Evolutionary conservation across 2,329 filamentous ascomycete genomes (phyloP).

Genomic region (Cladobotryum mycophilum): DNA sequence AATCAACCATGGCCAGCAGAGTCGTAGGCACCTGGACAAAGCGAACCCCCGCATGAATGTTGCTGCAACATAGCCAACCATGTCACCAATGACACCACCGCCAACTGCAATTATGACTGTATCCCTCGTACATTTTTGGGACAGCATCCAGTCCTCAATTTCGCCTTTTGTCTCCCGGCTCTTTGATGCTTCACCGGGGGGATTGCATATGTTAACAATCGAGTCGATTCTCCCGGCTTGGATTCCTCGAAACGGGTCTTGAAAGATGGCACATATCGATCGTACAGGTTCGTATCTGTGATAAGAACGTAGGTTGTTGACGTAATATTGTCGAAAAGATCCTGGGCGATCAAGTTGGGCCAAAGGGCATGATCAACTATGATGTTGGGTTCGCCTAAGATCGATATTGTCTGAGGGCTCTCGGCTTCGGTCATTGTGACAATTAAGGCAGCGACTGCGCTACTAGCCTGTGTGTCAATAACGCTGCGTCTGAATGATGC

Average conservation of each 20-base stretch:
- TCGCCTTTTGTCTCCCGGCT: slow-evolving; percentile 88
- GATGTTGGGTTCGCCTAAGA: slow-evolving; percentile 85
- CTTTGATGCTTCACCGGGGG: slow-evolving; percentile 93
- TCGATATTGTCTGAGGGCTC: slow-evolving; percentile 59
- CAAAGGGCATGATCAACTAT: slow-evolving; percentile 88
- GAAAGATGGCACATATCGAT: slow-evolving; percentile 76
- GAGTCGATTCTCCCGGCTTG: slow-evolving; percentile 35
- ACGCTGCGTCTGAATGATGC: too few relatives aligned
- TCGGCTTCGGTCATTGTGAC: slow-evolving; percentile 21
- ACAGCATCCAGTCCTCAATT: slow-evolving; percentile 96
- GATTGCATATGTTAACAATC: slow-evolving; percentile 79
- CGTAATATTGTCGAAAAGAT: slow-evolving; percentile 68
- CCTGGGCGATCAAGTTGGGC: slow-evolving; percentile 71
- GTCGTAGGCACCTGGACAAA: slow-evolving; percentile 97
- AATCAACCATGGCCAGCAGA: slow-evolving; percentile 94
- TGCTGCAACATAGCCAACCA: slow-evolving; percentile 95
- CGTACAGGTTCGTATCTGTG: slow-evolving; percentile 86
- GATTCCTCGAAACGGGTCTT: slow-evolving; percentile 34
- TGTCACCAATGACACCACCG: slow-evolving; percentile 93
- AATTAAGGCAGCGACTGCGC: background rate
- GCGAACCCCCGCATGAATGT: slow-evolving; percentile 98
- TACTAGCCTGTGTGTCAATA: too few relatives aligned
- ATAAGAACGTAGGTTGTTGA: slow-evolving; percentile 95
- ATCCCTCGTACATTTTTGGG: slow-evolving; percentile 86
- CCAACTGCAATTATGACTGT: slow-evolving; percentile 92